These are phyloP conservation scores for Beauveria rudraprayagi DNA, from an alignment of 2,329 filamentous ascomycete species.

Conservation along the genomic window DNA sequence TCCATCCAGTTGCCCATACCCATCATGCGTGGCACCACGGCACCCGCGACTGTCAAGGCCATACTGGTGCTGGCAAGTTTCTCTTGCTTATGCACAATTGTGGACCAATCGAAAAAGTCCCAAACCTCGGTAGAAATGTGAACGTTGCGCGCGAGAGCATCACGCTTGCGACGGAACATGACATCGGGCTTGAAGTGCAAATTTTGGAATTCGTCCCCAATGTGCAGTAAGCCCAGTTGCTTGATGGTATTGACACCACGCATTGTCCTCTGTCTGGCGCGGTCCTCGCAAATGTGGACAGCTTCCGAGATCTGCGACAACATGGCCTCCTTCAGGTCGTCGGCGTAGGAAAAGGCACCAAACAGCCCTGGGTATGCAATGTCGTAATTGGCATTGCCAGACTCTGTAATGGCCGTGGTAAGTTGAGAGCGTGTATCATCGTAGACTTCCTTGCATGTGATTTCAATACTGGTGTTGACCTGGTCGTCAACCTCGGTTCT, in stretches of 20 bases:
- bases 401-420: slow-evolving; percentile 63
- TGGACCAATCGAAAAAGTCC: slow-evolving; percentile 88
- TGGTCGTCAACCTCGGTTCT: slow-evolving; percentile 71
- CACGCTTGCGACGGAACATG: slow-evolving; percentile 84
- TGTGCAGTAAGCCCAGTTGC: slow-evolving; percentile 76
- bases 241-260: slow-evolving; percentile 81
- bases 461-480: slow-evolving; percentile 74
- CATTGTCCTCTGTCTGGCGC: slow-evolving; percentile 70
- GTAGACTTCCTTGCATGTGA: slow-evolving; percentile 79
- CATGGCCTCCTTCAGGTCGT: slow-evolving; percentile 88
- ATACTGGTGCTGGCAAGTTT: slow-evolving; percentile 92
- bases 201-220: slow-evolving; percentile 79
- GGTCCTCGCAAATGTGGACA: slow-evolving; percentile 73
- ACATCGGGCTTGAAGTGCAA: slow-evolving; percentile 83
- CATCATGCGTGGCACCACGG: slow-evolving; percentile 72
- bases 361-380: slow-evolving; percentile 83
- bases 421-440: slow-evolving; percentile 71
- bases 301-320: slow-evolving; percentile 75
- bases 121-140: slow-evolving; percentile 79
- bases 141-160: slow-evolving; percentile 75
- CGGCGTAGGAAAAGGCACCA: slow-evolving; percentile 81
- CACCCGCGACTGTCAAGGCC: slow-evolving; percentile 84
- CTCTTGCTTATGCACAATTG: slow-evolving; percentile 80
- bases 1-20: slow-evolving; percentile 86
- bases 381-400: slow-evolving; percentile 69